Base-by-base conservation (phyloP, 2,329 filamentous ascomycete species). In the Alternaria brassicicola region DNA sequence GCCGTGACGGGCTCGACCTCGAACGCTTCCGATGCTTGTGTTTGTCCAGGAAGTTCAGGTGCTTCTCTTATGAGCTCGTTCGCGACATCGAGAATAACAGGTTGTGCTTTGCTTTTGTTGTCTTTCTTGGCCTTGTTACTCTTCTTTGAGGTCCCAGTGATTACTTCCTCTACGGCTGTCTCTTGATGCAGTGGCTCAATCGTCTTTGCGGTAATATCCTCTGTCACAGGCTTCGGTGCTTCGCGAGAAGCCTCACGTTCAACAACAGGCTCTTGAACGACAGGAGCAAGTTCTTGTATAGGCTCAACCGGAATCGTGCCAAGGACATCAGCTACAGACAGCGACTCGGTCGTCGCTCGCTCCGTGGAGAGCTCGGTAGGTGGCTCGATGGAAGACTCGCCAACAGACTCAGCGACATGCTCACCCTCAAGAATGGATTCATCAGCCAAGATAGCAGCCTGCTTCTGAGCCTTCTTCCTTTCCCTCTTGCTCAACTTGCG, bases 401-500 rank as follows among this genome's bases (percentile, higher is more conserved):
- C 4, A 7, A 21, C 17, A n/a, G 46, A 26, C 8, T 59, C 52
- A 15, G 30, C 4, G 9, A 21, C 17, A 17, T 38, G 38, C 23
- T 39, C 28, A 9, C 12, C 43, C 25, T 68, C 62, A 25, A 28
- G 3, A 2, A 54, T 38, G 19, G 57, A 31, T 26, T 65, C 60
- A 10, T 62, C 59, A 25, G 64, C 55, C 38, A 47, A 31, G 17
- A 50, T 41, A 17, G 49, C 43, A 21, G 64, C 55, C 38, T 70
- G 70, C 49, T 70, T 73, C 53, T 66, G 66, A 8, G 67, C 62
- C 49, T 68, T 74, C 59, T 70, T 75, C 61, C 70, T 73, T 36
- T 75, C 72, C 36, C 75, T 74, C 60, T 76, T 75, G 61, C 70
- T 74, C n/a, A 73, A 61, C 57, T 73, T 74, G 38, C 66, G 71